Base-by-base conservation (phyloP, 768 basidiomycete species). In the Rubroboletus satanas region DNA sequence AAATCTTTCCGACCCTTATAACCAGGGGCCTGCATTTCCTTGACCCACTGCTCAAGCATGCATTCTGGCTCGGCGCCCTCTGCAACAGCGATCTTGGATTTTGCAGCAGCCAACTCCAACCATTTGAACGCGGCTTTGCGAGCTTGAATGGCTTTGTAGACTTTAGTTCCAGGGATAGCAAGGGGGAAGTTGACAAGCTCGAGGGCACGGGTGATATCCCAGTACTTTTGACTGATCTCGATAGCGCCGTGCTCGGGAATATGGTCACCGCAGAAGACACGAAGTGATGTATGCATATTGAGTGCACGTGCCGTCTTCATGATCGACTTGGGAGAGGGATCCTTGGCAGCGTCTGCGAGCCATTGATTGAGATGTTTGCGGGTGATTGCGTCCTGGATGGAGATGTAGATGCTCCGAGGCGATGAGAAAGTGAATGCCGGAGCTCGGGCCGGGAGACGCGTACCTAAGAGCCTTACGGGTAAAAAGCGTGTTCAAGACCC, bases 171-270 rank as follows among this genome's bases (percentile, higher is more conserved):
- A 18, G 97, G 97, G 36, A 97, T 65, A 15, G 96, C 86, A 57
- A 98, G 74, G 15, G 97, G 97, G 77, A 99, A 98, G 78, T 99
- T 99, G 78, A 99, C 97, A 51, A 99, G 88, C 70, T 99, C 93
- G 39, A 99, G 87, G 3, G 97, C 92, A 62, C 84, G 77, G 7
- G 97, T 98, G 73, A 99, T 97, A 55, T 80, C 78, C 96, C 96
- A 98, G 76, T 98, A 98, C 68, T 93, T 93, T 61, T 90, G 86
- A 66, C 82, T 88, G 68, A 99, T 94, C 67, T 93, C 90, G 15
- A 73, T 66, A 26, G 86, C 83, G 38, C 87, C 90, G 8, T 83
- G 73, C 15, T 93, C 87, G 29, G 92, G 84, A 61, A 98, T 87
- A 72, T 98, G 91, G 57, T 78, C 74, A 17, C 97, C 97, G 66